These are phyloP conservation scores for Acanthamoeba triangularis DNA, from an alignment of 208 protist genomes.

Conservation along the genomic window DNA sequence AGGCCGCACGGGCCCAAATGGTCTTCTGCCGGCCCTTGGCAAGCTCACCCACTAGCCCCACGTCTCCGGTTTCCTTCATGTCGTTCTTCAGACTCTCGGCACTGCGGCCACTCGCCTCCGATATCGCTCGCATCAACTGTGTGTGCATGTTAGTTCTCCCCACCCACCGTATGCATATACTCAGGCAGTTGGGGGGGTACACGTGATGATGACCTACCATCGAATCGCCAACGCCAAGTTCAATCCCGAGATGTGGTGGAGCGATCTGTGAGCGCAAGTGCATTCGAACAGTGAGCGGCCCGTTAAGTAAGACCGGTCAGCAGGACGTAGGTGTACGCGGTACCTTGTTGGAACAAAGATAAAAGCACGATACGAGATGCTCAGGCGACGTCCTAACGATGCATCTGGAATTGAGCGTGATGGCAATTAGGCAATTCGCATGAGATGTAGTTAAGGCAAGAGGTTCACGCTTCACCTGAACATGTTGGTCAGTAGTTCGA, in stretches of 20 bases:
- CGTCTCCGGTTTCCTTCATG: conserved; percentile 53
- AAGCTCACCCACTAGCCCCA: conserved; percentile 39
- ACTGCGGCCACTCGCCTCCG: conserved; percentile 55
- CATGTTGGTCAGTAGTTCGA: conserved; percentile 53
- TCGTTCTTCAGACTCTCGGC: conserved; percentile 19
- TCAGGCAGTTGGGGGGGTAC: background rate
- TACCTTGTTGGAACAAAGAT: conserved; percentile 66
- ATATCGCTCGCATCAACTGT: conserved; percentile 51
- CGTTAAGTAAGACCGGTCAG: background rate
- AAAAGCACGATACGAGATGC: conserved; percentile 40
- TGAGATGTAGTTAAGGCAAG: no score
- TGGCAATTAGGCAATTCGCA: background rate
- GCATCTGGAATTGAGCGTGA: background rate
- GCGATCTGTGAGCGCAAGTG: conserved; percentile 42
- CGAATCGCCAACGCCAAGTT: conserved; percentile 64
- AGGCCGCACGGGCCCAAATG: conserved; percentile 3
- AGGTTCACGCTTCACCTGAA: background rate
- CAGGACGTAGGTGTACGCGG: background rate
- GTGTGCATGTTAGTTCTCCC: background rate
- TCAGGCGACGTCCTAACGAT: conserved; percentile 39
- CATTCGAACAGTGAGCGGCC: no score
- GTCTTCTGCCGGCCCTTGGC: conserved; percentile 49
- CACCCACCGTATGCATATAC: background rate
- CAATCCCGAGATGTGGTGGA: conserved; percentile 12
- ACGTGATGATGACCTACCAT: background rate